Evolutionary conservation across 257 asterid species (phyloP).

Genomic region (Petunia secreta): DNA sequence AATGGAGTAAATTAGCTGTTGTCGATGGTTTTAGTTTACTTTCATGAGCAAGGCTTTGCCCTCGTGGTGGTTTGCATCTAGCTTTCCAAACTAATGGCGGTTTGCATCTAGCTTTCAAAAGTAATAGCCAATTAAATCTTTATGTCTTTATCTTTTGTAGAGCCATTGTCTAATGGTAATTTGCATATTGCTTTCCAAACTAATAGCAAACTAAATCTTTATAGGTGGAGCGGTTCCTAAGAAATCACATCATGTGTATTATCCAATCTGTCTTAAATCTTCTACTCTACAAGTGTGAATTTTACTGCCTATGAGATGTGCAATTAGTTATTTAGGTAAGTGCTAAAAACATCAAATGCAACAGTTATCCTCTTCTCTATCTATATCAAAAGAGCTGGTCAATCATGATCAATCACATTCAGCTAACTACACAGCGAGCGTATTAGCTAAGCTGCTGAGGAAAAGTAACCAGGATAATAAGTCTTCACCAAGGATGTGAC

Average conservation of each 20-base stretch:
- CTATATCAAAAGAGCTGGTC: background rate
- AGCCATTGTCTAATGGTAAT: background rate
- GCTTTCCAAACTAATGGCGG: background rate
- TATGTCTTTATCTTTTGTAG: background rate
- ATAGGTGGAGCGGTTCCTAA: constrained; percentile 8
- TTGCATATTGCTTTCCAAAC: background rate
- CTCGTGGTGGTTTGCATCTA: background rate
- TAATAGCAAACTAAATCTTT: background rate
- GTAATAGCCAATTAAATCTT: background rate
- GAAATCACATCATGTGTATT: constrained; percentile 1
- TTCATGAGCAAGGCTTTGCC: background rate
- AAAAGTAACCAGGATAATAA: background rate
- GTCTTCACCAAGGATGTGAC: background rate
- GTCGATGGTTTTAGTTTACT: background rate
- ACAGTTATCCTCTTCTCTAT: background rate
- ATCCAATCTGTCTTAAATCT: background rate
- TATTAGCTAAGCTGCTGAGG: constrained; percentile 14
- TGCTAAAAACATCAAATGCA: background rate
- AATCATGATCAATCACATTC: constrained; percentile 3
- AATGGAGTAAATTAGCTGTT: background rate
- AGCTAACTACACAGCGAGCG: background rate
- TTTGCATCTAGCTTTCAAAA: no score
- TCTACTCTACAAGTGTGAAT: background rate
- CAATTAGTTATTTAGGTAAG: background rate
- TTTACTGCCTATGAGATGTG: background rate